Percentiles rank a stretch among this genome's conserved stretches.
phyloP scores from a whole-genome alignment of 306 rosid species.

The Geum urbanum region DNA sequence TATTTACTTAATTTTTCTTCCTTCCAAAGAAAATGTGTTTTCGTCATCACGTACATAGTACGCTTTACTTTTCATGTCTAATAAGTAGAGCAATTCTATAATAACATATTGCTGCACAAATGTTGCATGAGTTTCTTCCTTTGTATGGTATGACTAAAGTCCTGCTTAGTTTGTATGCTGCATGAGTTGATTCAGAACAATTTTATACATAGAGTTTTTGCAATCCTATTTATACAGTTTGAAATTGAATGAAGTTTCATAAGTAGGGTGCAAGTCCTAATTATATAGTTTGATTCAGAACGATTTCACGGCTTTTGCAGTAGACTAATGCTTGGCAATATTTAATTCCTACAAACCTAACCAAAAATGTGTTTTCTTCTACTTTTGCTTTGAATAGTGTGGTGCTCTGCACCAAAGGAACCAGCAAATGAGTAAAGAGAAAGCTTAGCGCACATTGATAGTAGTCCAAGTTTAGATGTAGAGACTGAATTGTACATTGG shows the following conservation, averaged over 20 bases:
- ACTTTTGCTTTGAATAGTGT: conserved; percentile 26
- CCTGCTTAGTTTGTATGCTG: neutral
- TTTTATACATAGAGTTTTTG: no score
- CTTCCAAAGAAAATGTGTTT: no score
- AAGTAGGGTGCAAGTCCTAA: no score
- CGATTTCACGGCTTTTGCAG: neutral
- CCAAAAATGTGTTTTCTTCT: neutral
- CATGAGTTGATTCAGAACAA: neutral
- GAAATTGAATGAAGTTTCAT: no score
- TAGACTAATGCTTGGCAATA: neutral
- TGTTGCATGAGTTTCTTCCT: neutral
- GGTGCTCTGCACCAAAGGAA: conserved; percentile 19
- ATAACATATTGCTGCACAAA: neutral
- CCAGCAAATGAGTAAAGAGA: conserved; percentile 24
- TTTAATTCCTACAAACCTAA: neutral
- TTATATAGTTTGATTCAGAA: no score
- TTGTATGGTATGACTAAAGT: neutral
- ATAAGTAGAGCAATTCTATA: neutral
- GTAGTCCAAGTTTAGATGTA: conserved; percentile 63
- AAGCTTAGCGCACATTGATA: conserved; percentile 30
- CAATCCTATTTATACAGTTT: no score
- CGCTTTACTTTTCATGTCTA: no score
- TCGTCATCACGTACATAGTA: no score
- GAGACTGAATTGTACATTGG: conserved; percentile 84
- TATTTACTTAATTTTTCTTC: neutral